Evolutionary conservation across 345 rosid species (phyloP).

Genomic region (Melaleuca quinquenervia): DNA sequence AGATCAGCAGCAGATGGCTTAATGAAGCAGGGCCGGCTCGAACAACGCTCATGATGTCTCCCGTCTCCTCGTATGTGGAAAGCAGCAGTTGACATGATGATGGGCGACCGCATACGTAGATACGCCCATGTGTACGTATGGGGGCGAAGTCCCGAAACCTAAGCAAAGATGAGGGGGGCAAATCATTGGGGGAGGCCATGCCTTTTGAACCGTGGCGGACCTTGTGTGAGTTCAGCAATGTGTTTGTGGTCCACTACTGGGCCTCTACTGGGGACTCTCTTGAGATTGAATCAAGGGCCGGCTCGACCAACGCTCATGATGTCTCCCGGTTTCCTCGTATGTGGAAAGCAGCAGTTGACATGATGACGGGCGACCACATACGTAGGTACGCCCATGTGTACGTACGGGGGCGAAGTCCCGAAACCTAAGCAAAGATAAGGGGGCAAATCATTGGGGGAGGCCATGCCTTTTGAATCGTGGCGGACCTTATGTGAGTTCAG

Average conservation of each 20-base stretch:
- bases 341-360: no score
- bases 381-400: no score
- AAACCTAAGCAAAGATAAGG: background rate
- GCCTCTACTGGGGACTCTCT: background rate
- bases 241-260: background rate
- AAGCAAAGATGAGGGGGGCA: background rate
- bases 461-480: background rate
- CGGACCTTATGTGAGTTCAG: background rate
- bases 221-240: background rate
- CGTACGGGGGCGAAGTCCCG: background rate
- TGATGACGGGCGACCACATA: no score
- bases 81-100: background rate
- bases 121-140: background rate
- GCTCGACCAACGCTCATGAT: background rate
- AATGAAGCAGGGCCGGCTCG: background rate
- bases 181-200: background rate
- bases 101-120: background rate
- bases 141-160: background rate
- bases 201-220: background rate
- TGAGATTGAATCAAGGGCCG: background rate
- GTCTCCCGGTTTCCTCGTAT: no score
- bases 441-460: background rate
- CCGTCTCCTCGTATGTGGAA: background rate
- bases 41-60: background rate
- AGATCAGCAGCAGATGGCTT: background rate